Evolutionary conservation across 345 rosid species (phyloP), one percentile per base, ranked within the genome.

Genomic region (Pistacia vera): DNA sequence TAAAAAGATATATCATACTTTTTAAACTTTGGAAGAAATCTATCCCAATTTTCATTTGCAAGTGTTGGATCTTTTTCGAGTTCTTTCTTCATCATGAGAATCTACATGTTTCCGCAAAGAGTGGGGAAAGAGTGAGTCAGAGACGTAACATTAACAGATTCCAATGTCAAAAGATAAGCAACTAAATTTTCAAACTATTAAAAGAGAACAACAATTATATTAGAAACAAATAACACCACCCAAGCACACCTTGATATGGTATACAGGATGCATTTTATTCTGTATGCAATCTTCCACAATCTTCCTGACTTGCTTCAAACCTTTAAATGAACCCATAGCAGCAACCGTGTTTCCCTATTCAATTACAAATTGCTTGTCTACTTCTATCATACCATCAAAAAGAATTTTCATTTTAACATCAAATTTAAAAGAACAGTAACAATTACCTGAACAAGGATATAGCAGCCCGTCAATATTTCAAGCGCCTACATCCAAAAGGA

Each of bases 291-390:
- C 94, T 86, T 92, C 97, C 75, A 93, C 98, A 66, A 93, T 88
- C 84, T 70, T 91, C 78, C 99, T 88, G 17, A 92, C 77, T 87
- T 90, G 93, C 85, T 96, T 96, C 72, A 93, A 87, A 60, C 94
- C 95, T 86, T 89, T 91, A 73, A 72, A 88, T 33, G 97, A 75
- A 55, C 98, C 99, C 99, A 96, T 92, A 46, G 95, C 92, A 70
- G 99, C 95, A 63, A 93, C 98, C 30, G 99, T 93, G 73, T 85
- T 90, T 74, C 98, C 99, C 99, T 92, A 81, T 81, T 75, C 75
- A 57, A 77, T 58, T 44, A 36, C 17, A 62, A 63, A 22, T 44
- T 10, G 16, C 51, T 49, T 13, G n/a, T 71, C 65, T 13, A 62
- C 16, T 71, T 70, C 62, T 55, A n/a, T 25, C 6, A 79, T 38